A percentile compares a stretch with the other conserved stretches of the same genome.
Evolutionary conservation across 306 rosid genomes (phyloP).

Genomic region (Inga oerstediana): DNA sequence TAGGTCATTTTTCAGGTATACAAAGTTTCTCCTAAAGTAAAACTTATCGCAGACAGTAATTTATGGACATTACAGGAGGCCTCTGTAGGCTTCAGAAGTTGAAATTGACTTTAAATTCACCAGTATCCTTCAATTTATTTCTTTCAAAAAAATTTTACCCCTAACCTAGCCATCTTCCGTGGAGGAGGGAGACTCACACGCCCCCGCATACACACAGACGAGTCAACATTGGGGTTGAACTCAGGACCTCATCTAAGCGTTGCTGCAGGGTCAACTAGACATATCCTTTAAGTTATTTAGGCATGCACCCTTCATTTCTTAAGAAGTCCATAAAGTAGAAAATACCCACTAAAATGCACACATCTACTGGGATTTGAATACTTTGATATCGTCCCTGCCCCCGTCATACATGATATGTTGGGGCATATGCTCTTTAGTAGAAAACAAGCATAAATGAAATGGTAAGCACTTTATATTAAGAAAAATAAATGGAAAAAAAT

Average conservation of each 20-base stretch:
- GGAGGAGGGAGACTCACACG: too few relatives aligned
- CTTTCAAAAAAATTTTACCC: too few relatives aligned
- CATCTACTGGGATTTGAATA: constrained; percentile 11
- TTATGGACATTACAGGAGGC: neutral
- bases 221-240: too few relatives aligned
- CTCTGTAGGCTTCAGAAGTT: neutral
- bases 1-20: neutral
- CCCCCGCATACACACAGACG: too few relatives aligned
- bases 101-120: neutral
- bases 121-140: neutral
- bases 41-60: neutral
- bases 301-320: neutral
- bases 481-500: neutral
- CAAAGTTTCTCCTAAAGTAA: neutral
- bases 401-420: constrained; percentile 8
- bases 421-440: neutral
- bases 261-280: too few relatives aligned
- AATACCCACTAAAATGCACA: constrained; percentile 18
- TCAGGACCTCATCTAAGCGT: too few relatives aligned
- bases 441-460: constrained; percentile 10
- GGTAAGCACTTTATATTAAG: neutral
- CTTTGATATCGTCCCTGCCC: constrained; percentile 10
- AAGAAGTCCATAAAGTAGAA: neutral
- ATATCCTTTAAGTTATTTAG: neutral
- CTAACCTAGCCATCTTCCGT: too few relatives aligned